A percentile compares a stretch with the other conserved stretches of the same genome.
Conservation (phyloP, 768 basidiomycete species). For the Epithele typhae region DNA sequence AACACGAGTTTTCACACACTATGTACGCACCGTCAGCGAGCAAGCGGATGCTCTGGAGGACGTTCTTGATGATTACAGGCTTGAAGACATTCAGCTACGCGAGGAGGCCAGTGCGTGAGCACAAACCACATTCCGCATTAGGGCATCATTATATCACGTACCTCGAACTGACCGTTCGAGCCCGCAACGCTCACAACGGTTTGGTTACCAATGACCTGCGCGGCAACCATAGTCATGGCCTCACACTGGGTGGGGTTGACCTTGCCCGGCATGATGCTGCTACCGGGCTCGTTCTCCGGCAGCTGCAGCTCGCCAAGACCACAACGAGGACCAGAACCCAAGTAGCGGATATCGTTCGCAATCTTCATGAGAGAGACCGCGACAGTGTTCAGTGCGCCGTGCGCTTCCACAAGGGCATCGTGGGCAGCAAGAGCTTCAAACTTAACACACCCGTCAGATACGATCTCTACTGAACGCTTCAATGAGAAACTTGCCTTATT, state of each 20-base stretch:
- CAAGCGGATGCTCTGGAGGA: constrained; percentile 91
- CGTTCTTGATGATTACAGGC: constrained; percentile 97
- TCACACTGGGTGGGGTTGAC: constrained; percentile 99
- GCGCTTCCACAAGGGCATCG: constrained; percentile 95
- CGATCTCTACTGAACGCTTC: not conserved
- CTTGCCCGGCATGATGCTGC: constrained; percentile 99
- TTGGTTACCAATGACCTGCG: constrained; percentile 98
- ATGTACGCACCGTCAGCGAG: constrained; percentile 74
- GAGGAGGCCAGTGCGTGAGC: not conserved
- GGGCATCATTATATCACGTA: constrained; percentile 29
- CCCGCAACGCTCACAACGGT: constrained; percentile 90
- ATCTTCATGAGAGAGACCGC: constrained; percentile 99
- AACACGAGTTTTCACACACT: not conserved
- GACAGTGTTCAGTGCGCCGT: constrained; percentile 92
- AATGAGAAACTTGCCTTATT: constrained; percentile 68
- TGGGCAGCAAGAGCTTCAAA: constrained; percentile 98
- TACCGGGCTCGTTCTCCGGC: constrained; percentile 98
- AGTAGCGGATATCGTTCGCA: constrained; percentile 97
- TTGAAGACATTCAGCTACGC: constrained; percentile 95
- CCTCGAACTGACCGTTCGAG: constrained; percentile 96
- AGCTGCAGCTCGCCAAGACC: constrained; percentile 92
- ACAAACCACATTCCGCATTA: no score
- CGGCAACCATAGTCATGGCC: constrained; percentile 97
- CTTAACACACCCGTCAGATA: constrained; percentile 35
- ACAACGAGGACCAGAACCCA: constrained; percentile 96